Base-by-base conservation (phyloP, 371 early-diverging fungal genomes). In the Funneliformis caledonium region DNA sequence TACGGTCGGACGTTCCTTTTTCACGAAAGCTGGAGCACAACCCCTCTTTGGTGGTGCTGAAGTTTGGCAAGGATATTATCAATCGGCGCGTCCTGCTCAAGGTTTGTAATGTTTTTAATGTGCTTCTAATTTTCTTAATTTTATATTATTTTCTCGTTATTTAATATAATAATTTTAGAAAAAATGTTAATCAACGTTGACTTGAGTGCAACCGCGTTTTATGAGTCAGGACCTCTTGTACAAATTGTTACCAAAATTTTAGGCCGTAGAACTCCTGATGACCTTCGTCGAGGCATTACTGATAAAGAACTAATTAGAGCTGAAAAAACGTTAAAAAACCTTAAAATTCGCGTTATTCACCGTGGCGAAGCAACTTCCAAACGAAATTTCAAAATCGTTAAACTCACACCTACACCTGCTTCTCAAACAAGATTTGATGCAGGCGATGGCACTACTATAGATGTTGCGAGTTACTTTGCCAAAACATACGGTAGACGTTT, bases 61-160 rank as follows among this genome's bases (percentile, higher is more conserved):
- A 85, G 91, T 95, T 6, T 96, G 97, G 96, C 92, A 93, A 82
- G 98, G 98, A 12, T 95, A 91, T 85, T 95, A 94, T 80, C 96
- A 96, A 82, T 93, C 94, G 37, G 90, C 95, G 31, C 88, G 93
- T 9, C 94, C 97, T 14, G 88, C 93, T 72, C 59, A 84, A 2
- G 93, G 94, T 84, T 87, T 85, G 77, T 86, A 62, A 19, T 16
- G 16, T 26, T 26, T 26, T 80, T 22, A 4, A 31, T 48, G n/a
- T 59, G 52, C 72, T 22, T 68, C 31, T 22, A 68, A 33, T 26
- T 8, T 45, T 43, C 37, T 19, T 10, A 8, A 9, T 50, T 37
- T 64, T 31, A 48, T 26, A 19, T 52, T 33, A 12, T 11, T 78
- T 45, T 42, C 77, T 26, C 62, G 22, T 81, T 67, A 48, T 56